A percentile compares a stretch with the other conserved stretches of the same genome.
Evolutionary conservation across 2,329 filamentous ascomycete genomes (phyloP).

Genomic region (Lizonia empirigonia): DNA sequence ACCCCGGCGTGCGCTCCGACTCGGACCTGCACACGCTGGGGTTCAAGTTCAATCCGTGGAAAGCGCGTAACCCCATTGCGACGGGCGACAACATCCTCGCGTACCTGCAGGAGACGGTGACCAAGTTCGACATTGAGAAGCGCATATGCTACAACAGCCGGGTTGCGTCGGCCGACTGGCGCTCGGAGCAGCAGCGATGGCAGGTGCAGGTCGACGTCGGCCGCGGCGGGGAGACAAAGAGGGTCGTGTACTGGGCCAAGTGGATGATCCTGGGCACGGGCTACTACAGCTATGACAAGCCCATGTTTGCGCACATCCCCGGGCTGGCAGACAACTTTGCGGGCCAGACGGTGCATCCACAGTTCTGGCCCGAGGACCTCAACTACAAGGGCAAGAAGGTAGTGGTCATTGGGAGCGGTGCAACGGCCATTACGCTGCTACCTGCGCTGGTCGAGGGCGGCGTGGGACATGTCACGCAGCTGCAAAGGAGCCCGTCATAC

Average conservation of each 20-base stretch:
- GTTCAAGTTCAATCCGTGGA: constrained; percentile 75
- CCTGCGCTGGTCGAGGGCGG: constrained; percentile 71
- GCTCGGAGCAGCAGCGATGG: constrained; percentile 57
- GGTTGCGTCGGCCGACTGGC: constrained; percentile 51
- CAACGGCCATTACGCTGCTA: constrained; percentile 78
- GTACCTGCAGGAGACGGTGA: constrained; percentile 53
- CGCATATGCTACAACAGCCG: constrained; percentile 53
- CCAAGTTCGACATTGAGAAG: constrained; percentile 53
- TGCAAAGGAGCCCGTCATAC: constrained; percentile 74
- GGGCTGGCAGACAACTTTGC: constrained; percentile 67
- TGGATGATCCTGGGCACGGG: constrained; percentile 68
- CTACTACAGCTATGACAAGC: constrained; percentile 74
- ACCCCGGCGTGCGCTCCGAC: constrained; percentile 68
- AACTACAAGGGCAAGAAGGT: constrained; percentile 71
- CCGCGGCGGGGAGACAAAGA: constrained; percentile 39
- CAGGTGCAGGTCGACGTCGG: constrained; percentile 36
- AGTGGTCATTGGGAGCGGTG: constrained; percentile 76
- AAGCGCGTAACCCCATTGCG: constrained; percentile 54
- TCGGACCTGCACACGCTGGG: constrained; percentile 58
- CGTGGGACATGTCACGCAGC: constrained; percentile 70
- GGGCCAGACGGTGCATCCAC: constrained; percentile 69
- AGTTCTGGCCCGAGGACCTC: constrained; percentile 75
- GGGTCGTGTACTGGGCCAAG: constrained; percentile 47
- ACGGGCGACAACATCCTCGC: constrained; percentile 52
- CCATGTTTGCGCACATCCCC: constrained; percentile 66